Percentiles rank a stretch among this genome's conserved stretches.
These are phyloP conservation scores for Agrocybe praecox DNA, from an alignment of 768 basidiomycete species.

Conservation along the genomic window DNA sequence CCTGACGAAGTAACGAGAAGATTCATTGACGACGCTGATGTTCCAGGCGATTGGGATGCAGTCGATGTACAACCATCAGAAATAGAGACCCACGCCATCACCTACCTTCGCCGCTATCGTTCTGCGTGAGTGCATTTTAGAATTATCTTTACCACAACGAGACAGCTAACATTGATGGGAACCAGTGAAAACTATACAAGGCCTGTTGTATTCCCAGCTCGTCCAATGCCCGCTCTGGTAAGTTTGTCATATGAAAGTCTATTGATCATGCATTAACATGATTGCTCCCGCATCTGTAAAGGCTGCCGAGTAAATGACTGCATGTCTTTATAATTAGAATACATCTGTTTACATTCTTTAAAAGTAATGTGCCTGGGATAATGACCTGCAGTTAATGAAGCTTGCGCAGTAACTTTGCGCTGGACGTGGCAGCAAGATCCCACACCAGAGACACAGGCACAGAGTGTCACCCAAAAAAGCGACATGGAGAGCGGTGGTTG, in stretches of 20 bases:
- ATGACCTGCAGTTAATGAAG: slow-evolving; percentile 1
- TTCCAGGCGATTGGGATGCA: slow-evolving; percentile 79
- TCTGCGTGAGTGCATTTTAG: slow-evolving; percentile 65
- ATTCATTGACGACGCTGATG: slow-evolving; percentile 80
- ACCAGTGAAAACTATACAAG: slow-evolving; percentile 67
- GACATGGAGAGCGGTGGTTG: slow-evolving; percentile 17
- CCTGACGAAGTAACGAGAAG: slow-evolving; percentile 91
- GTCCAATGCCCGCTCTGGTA: slow-evolving; percentile 36
- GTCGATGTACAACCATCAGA: slow-evolving; percentile 81
- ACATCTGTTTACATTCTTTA: slow-evolving; percentile 5
- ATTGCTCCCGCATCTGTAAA: slow-evolving; percentile 11
- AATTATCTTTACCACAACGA: neutral
- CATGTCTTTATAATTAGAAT: slow-evolving; percentile 25
- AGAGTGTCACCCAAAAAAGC: slow-evolving; percentile 15
- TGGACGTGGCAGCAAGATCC: slow-evolving; percentile 14
- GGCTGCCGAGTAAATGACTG: slow-evolving; percentile 30
- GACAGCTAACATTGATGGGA: slow-evolving; percentile 8
- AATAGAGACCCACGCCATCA: slow-evolving; percentile 86
- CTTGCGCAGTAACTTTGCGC: slow-evolving; percentile 17
- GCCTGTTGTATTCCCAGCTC: slow-evolving; percentile 64
- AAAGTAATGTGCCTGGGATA: slow-evolving; percentile 11
- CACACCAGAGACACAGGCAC: slow-evolving; percentile 18
- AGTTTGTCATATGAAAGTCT: slow-evolving; percentile 22
- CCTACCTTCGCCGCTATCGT: slow-evolving; percentile 87
- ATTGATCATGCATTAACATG: slow-evolving; percentile 6